phyloP scores from a whole-genome alignment of 106 monocot species.

The Triglochin maritima region DNA sequence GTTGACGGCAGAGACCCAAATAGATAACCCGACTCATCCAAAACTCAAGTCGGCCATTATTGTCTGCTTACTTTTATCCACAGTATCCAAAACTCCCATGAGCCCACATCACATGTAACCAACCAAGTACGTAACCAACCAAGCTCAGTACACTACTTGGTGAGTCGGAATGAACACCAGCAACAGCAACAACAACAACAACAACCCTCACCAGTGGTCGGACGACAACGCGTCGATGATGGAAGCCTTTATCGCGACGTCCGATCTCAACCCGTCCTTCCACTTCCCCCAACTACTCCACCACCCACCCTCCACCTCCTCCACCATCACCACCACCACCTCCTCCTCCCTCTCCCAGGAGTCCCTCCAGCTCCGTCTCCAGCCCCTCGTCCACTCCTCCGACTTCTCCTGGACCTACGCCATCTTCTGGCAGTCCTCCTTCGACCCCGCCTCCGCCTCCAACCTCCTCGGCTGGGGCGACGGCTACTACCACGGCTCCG shows the following conservation, averaged over 20 bases:
- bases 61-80: no score
- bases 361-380: not conserved
- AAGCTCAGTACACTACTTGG: no score
- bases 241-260: conserved; percentile 24
- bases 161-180: no score
- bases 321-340: conserved; percentile 1
- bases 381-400: not conserved
- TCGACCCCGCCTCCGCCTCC: conserved; percentile 31
- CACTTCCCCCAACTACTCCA: not conserved
- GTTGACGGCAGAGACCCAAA: no score
- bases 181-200: no score
- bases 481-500: conserved; percentile 64
- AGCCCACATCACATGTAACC: no score
- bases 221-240: conserved; percentile 27
- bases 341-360: conserved; percentile 1
- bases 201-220: conserved; percentile 3
- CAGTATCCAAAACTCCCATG: no score
- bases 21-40: no score
- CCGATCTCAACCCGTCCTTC: conserved; percentile 5
- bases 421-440: conserved; percentile 78
- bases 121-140: no score
- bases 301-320: conserved; percentile 13
- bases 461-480: conserved; percentile 81
- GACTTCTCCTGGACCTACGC: conserved; percentile 58
- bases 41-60: no score